Conservation (phyloP, 176 grass and related monocot genomes). For the Oryza meridionalis region DNA sequence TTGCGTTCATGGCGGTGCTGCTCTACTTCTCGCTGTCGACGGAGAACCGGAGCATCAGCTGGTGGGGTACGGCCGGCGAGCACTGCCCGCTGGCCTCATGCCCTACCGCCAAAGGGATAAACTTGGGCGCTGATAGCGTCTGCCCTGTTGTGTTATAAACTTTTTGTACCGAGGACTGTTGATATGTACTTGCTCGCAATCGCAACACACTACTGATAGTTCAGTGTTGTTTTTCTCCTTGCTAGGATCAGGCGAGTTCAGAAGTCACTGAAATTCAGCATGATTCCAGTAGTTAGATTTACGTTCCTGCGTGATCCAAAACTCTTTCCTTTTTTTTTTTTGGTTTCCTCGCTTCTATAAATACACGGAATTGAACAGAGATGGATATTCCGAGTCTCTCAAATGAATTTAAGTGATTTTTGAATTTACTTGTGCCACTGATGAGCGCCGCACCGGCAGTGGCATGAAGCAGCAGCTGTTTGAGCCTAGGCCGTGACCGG, state of each 20-base stretch:
- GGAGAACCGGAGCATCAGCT: slow-evolving; percentile 49
- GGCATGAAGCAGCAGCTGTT: no score
- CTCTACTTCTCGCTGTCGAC: slow-evolving; percentile 72
- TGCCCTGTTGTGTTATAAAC: slow-evolving; percentile 56
- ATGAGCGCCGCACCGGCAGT: no score
- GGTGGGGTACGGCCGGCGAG: slow-evolving; percentile 74
- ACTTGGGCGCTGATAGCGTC: slow-evolving; percentile 30
- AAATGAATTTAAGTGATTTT: no score
- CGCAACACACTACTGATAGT: not conserved
- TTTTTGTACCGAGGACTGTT: not conserved
- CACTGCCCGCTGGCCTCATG: slow-evolving; percentile 70
- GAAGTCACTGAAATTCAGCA: not conserved
- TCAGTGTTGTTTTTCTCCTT: not conserved
- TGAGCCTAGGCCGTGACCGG: no score
- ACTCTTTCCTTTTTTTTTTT: no score
- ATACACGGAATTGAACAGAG: no score
- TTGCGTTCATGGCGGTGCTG: slow-evolving; percentile 79
- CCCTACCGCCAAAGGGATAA: slow-evolving; percentile 57
- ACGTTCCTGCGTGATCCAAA: no score
- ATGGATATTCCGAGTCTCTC: no score
- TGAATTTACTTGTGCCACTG: no score
- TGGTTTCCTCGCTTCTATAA: no score
- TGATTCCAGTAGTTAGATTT: no score
- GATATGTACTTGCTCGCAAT: no score
- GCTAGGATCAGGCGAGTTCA: not conserved